Conservation (phyloP, 2,329 filamentous ascomycete species). For the Claviceps sp. region DNA sequence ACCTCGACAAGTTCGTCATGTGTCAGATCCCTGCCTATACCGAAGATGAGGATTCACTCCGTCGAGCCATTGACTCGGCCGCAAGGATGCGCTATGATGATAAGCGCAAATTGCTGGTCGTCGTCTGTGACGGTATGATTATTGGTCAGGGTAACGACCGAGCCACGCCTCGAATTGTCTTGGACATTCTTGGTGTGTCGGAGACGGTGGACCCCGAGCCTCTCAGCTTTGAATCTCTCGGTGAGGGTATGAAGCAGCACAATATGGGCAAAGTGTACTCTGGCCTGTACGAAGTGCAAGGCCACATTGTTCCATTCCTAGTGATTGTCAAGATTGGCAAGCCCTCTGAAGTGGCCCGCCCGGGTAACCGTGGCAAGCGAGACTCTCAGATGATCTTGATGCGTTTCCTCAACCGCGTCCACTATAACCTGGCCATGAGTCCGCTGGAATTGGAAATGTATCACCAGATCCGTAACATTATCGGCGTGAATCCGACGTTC, state of each 20-base stretch:
- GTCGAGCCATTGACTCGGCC: slow-evolving; percentile 91
- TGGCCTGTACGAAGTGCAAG: slow-evolving; percentile 91
- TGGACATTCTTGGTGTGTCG: slow-evolving; percentile 91
- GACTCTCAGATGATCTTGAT: slow-evolving; percentile 98
- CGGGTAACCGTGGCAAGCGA: slow-evolving; percentile 97
- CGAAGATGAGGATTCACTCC: slow-evolving; percentile 93
- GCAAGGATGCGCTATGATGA: slow-evolving; percentile 95
- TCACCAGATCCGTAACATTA: slow-evolving; percentile 96
- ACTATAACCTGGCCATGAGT: slow-evolving; percentile 94
- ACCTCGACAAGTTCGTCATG: slow-evolving; percentile 96
- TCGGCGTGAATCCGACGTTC: slow-evolving; percentile 94
- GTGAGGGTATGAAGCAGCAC: slow-evolving; percentile 92
- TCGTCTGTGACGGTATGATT: slow-evolving; percentile 98
- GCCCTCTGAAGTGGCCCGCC: slow-evolving; percentile 85
- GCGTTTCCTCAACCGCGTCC: slow-evolving; percentile 97
- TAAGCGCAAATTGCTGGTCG: slow-evolving; percentile 86
- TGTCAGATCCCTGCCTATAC: slow-evolving; percentile 96
- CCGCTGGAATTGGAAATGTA: slow-evolving; percentile 96
- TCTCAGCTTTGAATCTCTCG: slow-evolving; percentile 89
- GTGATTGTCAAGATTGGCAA: slow-evolving; percentile 97
- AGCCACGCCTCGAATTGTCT: slow-evolving; percentile 85
- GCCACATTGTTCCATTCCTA: slow-evolving; percentile 94
- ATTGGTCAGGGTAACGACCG: slow-evolving; percentile 96
- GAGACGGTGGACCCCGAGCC: slow-evolving; percentile 91
- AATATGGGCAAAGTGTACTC: slow-evolving; percentile 99